These are phyloP conservation scores for Rugiboletus extremiorientalis DNA, from an alignment of 1,284 basidiomycete species.

Conservation along the genomic window DNA sequence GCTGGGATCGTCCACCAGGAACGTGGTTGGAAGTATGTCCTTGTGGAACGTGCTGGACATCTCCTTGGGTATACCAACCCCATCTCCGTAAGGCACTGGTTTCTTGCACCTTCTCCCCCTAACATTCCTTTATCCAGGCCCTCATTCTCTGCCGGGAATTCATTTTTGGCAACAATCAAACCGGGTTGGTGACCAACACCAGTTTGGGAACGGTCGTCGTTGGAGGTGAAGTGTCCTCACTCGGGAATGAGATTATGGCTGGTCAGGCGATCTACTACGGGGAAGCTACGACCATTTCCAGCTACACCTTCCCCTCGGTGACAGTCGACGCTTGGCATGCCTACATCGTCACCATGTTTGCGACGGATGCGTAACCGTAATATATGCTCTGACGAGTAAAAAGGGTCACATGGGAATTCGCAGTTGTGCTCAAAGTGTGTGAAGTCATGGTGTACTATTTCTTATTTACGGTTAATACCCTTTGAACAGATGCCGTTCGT, in stretches of 20 bases:
- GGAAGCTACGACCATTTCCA: conserved; percentile 44
- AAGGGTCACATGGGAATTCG: neutral
- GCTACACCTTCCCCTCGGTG: conserved; percentile 49
- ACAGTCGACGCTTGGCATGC: conserved; percentile 57
- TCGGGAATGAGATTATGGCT: conserved; percentile 46
- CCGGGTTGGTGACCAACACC: conserved; percentile 45
- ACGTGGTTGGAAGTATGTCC: conserved; percentile 62
- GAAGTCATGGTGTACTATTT: neutral
- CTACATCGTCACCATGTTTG: conserved; percentile 37
- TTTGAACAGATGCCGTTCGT: no score
- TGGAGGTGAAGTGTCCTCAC: conserved; percentile 50
- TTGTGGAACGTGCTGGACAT: conserved; percentile 60
- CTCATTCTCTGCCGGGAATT: conserved; percentile 57
- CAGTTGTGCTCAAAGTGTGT: neutral
- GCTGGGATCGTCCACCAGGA: conserved; percentile 74
- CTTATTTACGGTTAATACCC: no score
- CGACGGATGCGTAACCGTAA: neutral
- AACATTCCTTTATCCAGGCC: conserved; percentile 37
- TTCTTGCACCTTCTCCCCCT: neutral
- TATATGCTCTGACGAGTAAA: neutral
- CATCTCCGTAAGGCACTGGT: conserved; percentile 42
- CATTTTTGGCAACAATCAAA: conserved; percentile 52
- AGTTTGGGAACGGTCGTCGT: conserved; percentile 37
- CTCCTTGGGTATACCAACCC: conserved; percentile 51
- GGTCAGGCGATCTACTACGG: conserved; percentile 55